phyloP scores from a whole-genome alignment of 2,329 filamentous ascomycete genomes.

The Penicillium sp. region DNA sequence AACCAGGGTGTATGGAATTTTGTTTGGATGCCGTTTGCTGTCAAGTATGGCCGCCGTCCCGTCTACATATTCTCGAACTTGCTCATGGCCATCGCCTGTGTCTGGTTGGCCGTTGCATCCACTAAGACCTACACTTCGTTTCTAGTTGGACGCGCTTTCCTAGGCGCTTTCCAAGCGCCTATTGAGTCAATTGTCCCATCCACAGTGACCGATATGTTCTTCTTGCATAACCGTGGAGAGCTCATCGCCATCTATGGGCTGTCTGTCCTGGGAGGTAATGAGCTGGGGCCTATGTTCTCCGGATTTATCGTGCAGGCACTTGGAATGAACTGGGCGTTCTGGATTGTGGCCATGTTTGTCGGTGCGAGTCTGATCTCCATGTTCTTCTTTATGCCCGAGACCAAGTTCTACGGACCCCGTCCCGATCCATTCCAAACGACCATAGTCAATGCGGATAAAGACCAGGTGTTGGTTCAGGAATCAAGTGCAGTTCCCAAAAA shows the following conservation, averaged over 20 bases:
- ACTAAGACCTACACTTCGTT: constrained; percentile 15
- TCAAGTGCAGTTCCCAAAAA: constrained; percentile 1
- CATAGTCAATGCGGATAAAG: constrained; percentile 2
- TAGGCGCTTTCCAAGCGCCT: constrained; percentile 22
- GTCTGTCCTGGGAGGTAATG: constrained; percentile 25
- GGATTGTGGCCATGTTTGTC: constrained; percentile 22
- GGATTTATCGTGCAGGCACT: constrained; percentile 23
- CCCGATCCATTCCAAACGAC: constrained; percentile 11
- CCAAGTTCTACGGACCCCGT: constrained; percentile 22
- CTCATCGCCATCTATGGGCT: constrained; percentile 19
- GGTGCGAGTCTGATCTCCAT: constrained; percentile 20
- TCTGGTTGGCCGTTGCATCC: constrained; percentile 21
- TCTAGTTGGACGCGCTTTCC: constrained; percentile 20
- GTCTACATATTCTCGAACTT: constrained; percentile 19
- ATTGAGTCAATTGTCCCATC: constrained; percentile 26
- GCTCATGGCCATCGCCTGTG: constrained; percentile 20
- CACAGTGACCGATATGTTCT: constrained; percentile 21
- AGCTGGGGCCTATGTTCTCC: constrained; percentile 27
- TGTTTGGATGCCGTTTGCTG: constrained; percentile 23
- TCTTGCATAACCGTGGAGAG: constrained; percentile 21
- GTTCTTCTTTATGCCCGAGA: constrained; percentile 29
- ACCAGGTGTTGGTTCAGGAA: constrained; percentile 11
- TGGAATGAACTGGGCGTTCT: constrained; percentile 18
- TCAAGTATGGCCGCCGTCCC: constrained; percentile 23
- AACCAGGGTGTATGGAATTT: constrained; percentile 18